phyloP scores from a whole-genome alignment of 2,329 filamentous ascomycete genomes.

The Parafenestella ontariensis region DNA sequence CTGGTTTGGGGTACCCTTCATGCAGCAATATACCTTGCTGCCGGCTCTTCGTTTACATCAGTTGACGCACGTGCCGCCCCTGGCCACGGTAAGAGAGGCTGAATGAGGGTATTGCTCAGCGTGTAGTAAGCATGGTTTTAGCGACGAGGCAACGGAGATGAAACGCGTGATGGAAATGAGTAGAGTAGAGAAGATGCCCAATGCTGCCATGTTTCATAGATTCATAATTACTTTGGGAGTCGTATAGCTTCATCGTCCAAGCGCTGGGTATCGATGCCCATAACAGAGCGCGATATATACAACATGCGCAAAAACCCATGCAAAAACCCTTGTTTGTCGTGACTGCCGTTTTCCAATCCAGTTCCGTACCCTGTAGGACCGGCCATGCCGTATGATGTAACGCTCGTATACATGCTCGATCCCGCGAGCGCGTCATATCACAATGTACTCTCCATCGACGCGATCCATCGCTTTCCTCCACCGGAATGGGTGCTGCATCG shows the following conservation, averaged over 20 bases:
- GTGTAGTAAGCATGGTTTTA: neutral
- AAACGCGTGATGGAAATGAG: neutral
- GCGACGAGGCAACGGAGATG: neutral
- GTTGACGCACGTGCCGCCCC: too few relatives aligned
- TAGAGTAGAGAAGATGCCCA: neutral
- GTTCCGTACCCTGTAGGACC: neutral
- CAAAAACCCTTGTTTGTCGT: neutral
- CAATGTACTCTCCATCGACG: slow-evolving; percentile 60
- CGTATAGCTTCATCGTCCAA: neutral
- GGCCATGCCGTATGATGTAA: neutral
- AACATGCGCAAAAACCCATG: slow-evolving; percentile 1
- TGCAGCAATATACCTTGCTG: neutral
- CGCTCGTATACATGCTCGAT: slow-evolving; percentile 14
- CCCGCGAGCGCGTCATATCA: slow-evolving; percentile 46
- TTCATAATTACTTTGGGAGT: neutral
- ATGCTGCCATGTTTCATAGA: neutral
- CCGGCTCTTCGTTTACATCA: neutral
- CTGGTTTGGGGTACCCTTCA: neutral
- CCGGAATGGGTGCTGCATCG: slow-evolving; percentile 49
- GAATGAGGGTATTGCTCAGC: neutral
- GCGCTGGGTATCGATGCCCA: slow-evolving; percentile 3
- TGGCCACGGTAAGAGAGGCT: neutral
- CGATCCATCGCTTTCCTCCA: slow-evolving; percentile 61
- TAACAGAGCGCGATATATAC: slow-evolving; percentile 11
- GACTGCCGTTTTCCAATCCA: neutral